These are phyloP conservation scores for Trifolium fragiferum DNA, from an alignment of 306 rosid species.

Conservation along the genomic window DNA sequence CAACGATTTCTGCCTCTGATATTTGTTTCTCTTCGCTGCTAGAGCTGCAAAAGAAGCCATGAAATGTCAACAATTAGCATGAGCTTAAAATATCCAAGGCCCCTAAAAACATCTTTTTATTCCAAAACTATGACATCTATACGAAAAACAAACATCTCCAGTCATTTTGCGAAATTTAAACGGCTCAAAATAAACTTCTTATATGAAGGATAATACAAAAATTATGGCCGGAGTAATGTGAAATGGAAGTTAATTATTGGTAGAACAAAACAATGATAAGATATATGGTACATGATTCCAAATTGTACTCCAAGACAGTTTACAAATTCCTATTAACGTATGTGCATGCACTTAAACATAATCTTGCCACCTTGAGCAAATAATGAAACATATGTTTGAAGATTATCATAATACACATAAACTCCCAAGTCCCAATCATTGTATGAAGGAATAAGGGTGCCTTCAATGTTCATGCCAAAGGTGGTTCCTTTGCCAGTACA, in stretches of 20 bases:
- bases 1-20: conserved; percentile 89
- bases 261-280: neutral
- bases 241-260: conserved; percentile 7
- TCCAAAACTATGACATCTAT: neutral
- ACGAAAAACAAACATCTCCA: neutral
- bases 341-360: too few species aligned
- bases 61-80: conserved; percentile 11
- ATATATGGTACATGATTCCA: neutral
- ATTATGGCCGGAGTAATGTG: neutral
- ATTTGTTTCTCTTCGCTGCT: conserved; percentile 85
- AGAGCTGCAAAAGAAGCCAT: conserved; percentile 65
- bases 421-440: neutral
- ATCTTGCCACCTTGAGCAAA: conserved; percentile 23
- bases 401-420: conserved; percentile 23
- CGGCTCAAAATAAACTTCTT: neutral
- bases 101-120: neutral
- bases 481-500: neutral
- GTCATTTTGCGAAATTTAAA: conserved; percentile 2
- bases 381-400: conserved; percentile 6
- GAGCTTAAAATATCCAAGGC: conserved; percentile 4
- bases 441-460: neutral
- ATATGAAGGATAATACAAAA: neutral
- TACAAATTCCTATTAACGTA: neutral
- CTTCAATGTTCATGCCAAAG: conserved; percentile 12
- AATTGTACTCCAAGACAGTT: conserved; percentile 2